phyloP scores from a whole-genome alignment of 2,329 filamentous ascomycete genomes.

The Apiospora malaysiana region DNA sequence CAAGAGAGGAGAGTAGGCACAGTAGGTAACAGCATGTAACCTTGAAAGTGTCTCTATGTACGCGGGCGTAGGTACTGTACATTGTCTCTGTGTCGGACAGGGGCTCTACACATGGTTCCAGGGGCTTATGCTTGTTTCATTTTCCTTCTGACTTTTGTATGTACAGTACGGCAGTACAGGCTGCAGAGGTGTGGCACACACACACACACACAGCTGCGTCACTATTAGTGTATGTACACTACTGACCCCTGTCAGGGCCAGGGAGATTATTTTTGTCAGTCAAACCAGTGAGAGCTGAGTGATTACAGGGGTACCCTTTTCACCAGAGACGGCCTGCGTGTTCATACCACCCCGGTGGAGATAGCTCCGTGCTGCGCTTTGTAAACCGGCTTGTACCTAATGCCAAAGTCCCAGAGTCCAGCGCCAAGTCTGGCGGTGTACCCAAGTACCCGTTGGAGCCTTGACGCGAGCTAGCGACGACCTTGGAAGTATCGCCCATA shows the following conservation, averaged over 20 bases:
- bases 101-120: constrained; percentile 28
- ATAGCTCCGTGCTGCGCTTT: constrained; percentile 4
- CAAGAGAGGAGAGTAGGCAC: neutral
- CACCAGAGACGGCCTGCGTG: constrained; percentile 9
- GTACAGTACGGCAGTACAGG: constrained; percentile 17
- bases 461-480: constrained; percentile 28
- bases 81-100: constrained; percentile 27
- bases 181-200: constrained; percentile 13
- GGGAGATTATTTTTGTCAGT: constrained; percentile 41
- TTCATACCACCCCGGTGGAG: constrained; percentile 16
- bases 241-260: constrained; percentile 30
- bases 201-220: constrained; percentile 32
- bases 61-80: constrained; percentile 34
- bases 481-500: constrained; percentile 32
- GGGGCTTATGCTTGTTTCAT: constrained; percentile 43
- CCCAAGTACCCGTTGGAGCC: constrained; percentile 28
- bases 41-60: constrained; percentile 24
- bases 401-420: constrained; percentile 23
- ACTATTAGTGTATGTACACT: constrained; percentile 28
- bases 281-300: constrained; percentile 28
- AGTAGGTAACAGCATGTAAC: constrained; percentile 5
- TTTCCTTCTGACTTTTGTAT: constrained; percentile 34
- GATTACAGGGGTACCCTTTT: constrained; percentile 30
- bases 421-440: constrained; percentile 38
- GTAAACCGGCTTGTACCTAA: constrained; percentile 15